Evolutionary conservation across 768 basidiomycete species (phyloP).

Genomic region (Nidularia sp.): DNA sequence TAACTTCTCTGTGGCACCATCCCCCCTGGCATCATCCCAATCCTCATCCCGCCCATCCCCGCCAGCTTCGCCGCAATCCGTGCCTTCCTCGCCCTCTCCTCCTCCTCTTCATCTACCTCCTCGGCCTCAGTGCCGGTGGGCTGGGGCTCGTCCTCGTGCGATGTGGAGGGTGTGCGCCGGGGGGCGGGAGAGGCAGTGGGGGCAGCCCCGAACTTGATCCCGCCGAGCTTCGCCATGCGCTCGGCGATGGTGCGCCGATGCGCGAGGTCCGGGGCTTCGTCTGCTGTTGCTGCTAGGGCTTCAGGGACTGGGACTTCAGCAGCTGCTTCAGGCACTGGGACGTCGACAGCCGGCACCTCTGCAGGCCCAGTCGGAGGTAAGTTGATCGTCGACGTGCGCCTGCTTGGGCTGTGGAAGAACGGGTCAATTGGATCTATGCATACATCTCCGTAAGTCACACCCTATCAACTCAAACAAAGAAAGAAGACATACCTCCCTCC

Average conservation of each 20-base stretch:
- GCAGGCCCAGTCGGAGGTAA: conserved; percentile 9
- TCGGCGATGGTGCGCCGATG: conserved; percentile 79
- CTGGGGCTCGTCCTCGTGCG: conserved; percentile 19
- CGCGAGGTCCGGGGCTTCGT: conserved; percentile 43
- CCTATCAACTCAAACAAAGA: conserved; percentile 1
- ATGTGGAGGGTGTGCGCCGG: conserved; percentile 30
- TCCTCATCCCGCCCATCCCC: conserved; percentile 54
- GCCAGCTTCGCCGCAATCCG: conserved; percentile 51
- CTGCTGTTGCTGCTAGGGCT: conserved; percentile 25
- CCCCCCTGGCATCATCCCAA: conserved; percentile 50
- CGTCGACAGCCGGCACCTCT: conserved; percentile 3
- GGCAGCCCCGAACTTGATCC: conserved; percentile 76
- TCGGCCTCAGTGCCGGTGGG: background rate
- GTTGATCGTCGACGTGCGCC: conserved; percentile 27
- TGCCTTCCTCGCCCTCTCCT: conserved; percentile 54
- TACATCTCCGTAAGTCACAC: background rate
- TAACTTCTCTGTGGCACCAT: conserved; percentile 25
- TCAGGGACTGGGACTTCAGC: conserved; percentile 10
- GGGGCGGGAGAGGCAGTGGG: conserved; percentile 33
- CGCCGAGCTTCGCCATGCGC: conserved; percentile 91
- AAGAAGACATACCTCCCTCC: conserved; percentile 50
- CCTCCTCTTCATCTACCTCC: conserved; percentile 49
- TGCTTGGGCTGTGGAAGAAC: conserved; percentile 50
- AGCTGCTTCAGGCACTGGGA: conserved; percentile 3
- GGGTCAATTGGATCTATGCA: conserved; percentile 67